A percentile compares a stretch with the other conserved stretches of the same genome.
phyloP scores from a whole-genome alignment of 768 basidiomycete genomes.

The Russula abietina region DNA sequence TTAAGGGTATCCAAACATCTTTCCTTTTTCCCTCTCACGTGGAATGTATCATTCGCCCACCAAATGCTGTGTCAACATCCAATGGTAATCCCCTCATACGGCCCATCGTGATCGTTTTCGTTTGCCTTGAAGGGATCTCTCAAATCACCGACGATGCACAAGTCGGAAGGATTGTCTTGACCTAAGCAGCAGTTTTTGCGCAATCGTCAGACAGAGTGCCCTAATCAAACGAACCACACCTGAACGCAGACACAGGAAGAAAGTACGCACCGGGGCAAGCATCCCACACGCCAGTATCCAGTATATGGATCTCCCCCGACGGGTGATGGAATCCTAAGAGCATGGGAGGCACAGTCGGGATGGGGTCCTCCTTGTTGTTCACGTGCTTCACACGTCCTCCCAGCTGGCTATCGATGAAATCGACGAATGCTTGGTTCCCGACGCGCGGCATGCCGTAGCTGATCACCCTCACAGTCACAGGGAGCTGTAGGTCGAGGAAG shows the following conservation, averaged over 20 bases:
- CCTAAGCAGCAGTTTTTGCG: slow-evolving; percentile 31
- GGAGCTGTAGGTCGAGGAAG: slow-evolving; percentile 25
- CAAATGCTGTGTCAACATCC: slow-evolving; percentile 18
- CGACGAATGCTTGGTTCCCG: slow-evolving; percentile 15
- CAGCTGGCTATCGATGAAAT: slow-evolving; percentile 9
- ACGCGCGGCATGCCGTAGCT: slow-evolving; percentile 29
- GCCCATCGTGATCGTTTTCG: slow-evolving; percentile 15
- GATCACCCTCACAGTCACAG: slow-evolving; percentile 16
- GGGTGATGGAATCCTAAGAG: slow-evolving; percentile 45
- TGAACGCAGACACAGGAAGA: too few relatives aligned
- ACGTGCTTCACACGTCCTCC: slow-evolving; percentile 1
- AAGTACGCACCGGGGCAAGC: slow-evolving; percentile 42
- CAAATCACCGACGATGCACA: slow-evolving; percentile 52
- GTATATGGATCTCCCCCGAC: slow-evolving; percentile 37
- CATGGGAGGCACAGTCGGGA: slow-evolving; percentile 35
- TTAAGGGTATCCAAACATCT: too few relatives aligned
- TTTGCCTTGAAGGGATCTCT: slow-evolving; percentile 42
- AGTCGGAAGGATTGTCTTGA: slow-evolving; percentile 50
- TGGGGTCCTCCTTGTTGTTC: slow-evolving; percentile 29
- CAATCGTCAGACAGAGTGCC: background rate
- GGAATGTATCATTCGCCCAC: background rate
- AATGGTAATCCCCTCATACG: slow-evolving; percentile 21
- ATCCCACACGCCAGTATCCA: slow-evolving; percentile 45
- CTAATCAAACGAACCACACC: background rate
- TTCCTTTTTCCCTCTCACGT: too few relatives aligned